Evolutionary conservation across 768 basidiomycete genomes (phyloP), one percentile per base, ranked within the genome.

Genomic region (Pisolithus tinctorius): DNA sequence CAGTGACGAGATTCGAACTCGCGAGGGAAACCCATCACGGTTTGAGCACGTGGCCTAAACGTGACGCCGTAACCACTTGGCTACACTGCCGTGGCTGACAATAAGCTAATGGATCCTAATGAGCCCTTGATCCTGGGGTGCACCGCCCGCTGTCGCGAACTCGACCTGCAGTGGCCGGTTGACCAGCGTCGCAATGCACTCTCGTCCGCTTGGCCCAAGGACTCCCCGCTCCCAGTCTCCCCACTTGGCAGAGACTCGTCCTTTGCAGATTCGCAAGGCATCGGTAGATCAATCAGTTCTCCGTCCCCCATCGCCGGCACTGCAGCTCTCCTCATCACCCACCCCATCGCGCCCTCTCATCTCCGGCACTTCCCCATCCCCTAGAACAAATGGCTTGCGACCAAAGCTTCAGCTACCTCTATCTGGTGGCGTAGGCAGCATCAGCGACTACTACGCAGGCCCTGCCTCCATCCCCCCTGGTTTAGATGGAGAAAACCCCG

Each of bases 1-100:
- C 74, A 77, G 72, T 76, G 75, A 76, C 75, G 75, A 76, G 75
- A 77, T 77, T 76, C 75, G 75, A 76, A 76, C 75, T 76, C 75
- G 75, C 75, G 75, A 74, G 75, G 75, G 64, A 74, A 73, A 74
- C 75, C 75, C 75, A 76, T 76, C 75, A 76, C 75, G 75, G 75
- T 69, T 69, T 69, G 60, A 63, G 50, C 43, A 47, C 39, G 38
- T 39, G 49, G 67, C 75, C 75, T 76, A 76, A 76, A 76, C 75
- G 76, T 77, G 75, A 76, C 75, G 75, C 75, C 75, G 73, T 76
- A 76, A 76, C 75, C 75, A 76, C 75, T 76, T 76, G 75, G 75
- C 75, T 76, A 76, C 75, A 76, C 72, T 77, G 73, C 75, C 75
- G 42, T 67, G 25, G 3, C 47, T 0, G 16, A 26, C 30, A 14